A percentile compares a stretch with the other conserved stretches of the same genome.
Evolutionary conservation across 148 eudicot genomes (phyloP).

Genomic region (Beta vulgaris): DNA sequence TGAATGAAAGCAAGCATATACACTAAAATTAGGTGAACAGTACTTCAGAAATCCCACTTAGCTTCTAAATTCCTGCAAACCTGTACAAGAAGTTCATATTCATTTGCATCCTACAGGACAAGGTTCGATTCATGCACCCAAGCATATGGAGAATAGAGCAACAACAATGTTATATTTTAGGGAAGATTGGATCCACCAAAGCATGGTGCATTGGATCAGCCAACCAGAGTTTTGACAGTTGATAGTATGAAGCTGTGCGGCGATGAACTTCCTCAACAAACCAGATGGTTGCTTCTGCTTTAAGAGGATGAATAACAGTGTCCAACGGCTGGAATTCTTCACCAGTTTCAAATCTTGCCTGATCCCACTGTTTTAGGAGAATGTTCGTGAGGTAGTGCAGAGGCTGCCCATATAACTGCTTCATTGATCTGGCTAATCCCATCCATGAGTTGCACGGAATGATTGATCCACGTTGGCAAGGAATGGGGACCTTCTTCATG

Average conservation of each 20-base stretch:
- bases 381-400: slow-evolving; percentile 74
- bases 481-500: slow-evolving; percentile 68
- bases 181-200: slow-evolving; percentile 55
- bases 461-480: slow-evolving; percentile 50
- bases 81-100: background rate
- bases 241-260: slow-evolving; percentile 48
- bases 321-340: slow-evolving; percentile 52
- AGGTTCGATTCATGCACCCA: background rate
- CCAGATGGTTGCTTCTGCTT: slow-evolving; percentile 80
- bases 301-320: slow-evolving; percentile 56
- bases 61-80: background rate
- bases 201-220: slow-evolving; percentile 48
- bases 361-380: slow-evolving; percentile 63
- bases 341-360: slow-evolving; percentile 47
- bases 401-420: slow-evolving; percentile 67
- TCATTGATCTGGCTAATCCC: slow-evolving; percentile 59
- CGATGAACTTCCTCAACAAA: slow-evolving; percentile 74
- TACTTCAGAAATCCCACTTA: background rate
- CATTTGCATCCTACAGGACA: slow-evolving; percentile 11
- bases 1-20: too few relatives aligned
- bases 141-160: background rate
- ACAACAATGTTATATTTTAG: slow-evolving; percentile 29
- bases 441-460: slow-evolving; percentile 71
- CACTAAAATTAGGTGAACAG: background rate
- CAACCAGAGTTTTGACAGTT: slow-evolving; percentile 55